Base-by-base conservation (phyloP, 495 filamentous ascomycete genomes). In the Podospora sp. region DNA sequence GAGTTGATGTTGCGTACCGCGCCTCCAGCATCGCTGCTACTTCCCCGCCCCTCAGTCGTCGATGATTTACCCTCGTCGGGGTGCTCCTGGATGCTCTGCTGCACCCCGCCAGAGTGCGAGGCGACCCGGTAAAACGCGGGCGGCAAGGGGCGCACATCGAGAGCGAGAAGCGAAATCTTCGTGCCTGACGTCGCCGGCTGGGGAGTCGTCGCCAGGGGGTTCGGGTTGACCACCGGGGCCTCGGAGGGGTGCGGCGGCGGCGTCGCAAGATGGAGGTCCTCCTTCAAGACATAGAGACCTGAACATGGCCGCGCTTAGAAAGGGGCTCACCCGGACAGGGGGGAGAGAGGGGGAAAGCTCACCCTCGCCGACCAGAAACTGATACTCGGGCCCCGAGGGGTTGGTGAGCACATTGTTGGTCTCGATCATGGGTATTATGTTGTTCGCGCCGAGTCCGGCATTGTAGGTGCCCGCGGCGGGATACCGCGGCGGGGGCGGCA, bases 221-320 rank as follows among this genome's bases (percentile, higher is more conserved):
- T 99, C 12, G 90, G 88, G 75, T 93, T 97, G 68, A 88, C 77
- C 24, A 92, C 79, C 6, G 92, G 93, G 36, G 91, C 89, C 82
- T 98, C 96, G 62, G 93, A 94, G 26, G 94, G 94, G 77, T 98
- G 94, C 6, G 96, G 93, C 63, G 93, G 95, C 62, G 95, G 94
- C 64, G 93, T 97, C 53, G 95, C 94, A 33, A 99, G 90, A 65
- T 92, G 91, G 35, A 99, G 82, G 74, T 96, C 91, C 76, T 98
- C 94, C 76, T 89, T 88, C 21, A 98, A 86, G 50, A 88, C 84
- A 72, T 99, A 99, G 57, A 91, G 92, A 70, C 94, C 93, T 96
- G 71, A 68, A 61, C 68, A 79, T 64, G 59, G 62, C 20, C 6
- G 21, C 24, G 27, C 35, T 52, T 61, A 68, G 35, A 69, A 67